Evolutionary conservation across 192 early-diverging fungal genomes (phyloP).

Genomic region (Backusella liffmaniae): DNA sequence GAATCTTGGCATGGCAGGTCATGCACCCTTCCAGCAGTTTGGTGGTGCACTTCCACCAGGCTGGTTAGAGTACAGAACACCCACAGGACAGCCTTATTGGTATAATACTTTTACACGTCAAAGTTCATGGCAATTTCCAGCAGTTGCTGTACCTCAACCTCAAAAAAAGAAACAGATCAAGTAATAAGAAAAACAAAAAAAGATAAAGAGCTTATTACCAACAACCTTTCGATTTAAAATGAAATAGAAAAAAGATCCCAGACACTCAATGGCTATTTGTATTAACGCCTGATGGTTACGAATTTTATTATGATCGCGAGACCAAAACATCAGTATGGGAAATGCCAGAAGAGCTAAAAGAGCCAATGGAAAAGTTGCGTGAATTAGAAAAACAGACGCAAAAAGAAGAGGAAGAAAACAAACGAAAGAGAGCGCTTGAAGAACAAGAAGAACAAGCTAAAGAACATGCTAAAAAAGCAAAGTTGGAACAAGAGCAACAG

Average conservation of each 20-base stretch:
- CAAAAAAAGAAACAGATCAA: slow-evolving; percentile 20
- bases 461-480: slow-evolving; percentile 9
- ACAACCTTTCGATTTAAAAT: slow-evolving; percentile 29
- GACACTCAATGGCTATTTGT: slow-evolving; percentile 74
- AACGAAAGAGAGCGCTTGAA: background rate
- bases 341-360: slow-evolving; percentile 33
- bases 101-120: slow-evolving; percentile 69
- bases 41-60: slow-evolving; percentile 44
- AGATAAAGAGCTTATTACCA: slow-evolving; percentile 36
- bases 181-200: slow-evolving; percentile 40
- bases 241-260: slow-evolving; percentile 58
- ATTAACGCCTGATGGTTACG: slow-evolving; percentile 63
- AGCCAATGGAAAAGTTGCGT: slow-evolving; percentile 28
- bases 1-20: background rate
- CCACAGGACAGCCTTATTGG: slow-evolving; percentile 67
- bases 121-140: slow-evolving; percentile 67
- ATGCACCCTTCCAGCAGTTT: background rate
- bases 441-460: slow-evolving; percentile 19
- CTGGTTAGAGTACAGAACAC: slow-evolving; percentile 62
- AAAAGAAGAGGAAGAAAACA: slow-evolving; percentile 6
- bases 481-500: slow-evolving; percentile 2
- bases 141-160: slow-evolving; percentile 12
- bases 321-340: slow-evolving; percentile 73
- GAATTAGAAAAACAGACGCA: slow-evolving; percentile 40
- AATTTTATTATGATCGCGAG: slow-evolving; percentile 75